Evolutionary conservation across 2,329 filamentous ascomycete genomes (phyloP), one percentile per base, ranked within the genome.

Genomic region (Decorospora gaudefroyi): DNA sequence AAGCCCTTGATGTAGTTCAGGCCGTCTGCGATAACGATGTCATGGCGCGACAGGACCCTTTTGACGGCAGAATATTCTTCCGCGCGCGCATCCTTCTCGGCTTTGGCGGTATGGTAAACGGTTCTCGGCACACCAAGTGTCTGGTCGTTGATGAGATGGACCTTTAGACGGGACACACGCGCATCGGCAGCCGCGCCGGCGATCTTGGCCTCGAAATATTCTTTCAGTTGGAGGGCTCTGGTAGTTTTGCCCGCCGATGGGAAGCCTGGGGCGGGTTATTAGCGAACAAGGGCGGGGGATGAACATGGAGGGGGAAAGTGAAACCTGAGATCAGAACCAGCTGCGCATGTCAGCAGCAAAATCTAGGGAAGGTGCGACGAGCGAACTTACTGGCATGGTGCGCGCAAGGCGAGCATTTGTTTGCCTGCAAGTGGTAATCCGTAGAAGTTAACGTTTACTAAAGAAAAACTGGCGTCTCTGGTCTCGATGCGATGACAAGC

Each of bases 1-100:
- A 88, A 93, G 25, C 88, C 89, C 70, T 93, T 93, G 73, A 95
- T 95, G 72, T 93, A 95, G 71, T 93, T 93, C 48, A 88, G 74
- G 1, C 85, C 84, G 66, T 95, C 88, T 11, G 90, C 81, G 32
- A 95, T 82, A 38, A 93, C 87, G 45, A 95, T 83, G 62, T 89
- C 86, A 60, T 83, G 82, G 43, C 83, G 80, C 48, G 80, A 83
- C 19, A 95, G 77, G 34, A 84, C 79, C 29, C 88, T 79, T 76
- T 92, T 92, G 31, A 92, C 85, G 48, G 88, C 87, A 48, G 81
- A 88, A 67, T 87, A 89, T 42, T 89, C 77, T 28, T 83, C 78
- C 1, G 88, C 88, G 17, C 88, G 82, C 1, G 88, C 88, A 72
- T 92, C 86, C 69, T 95, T 95, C 65, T 95, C 88, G 1, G 84